Percentiles rank a stretch among this genome's conserved stretches.
Evolutionary conservation across 2,329 filamentous ascomycete species (phyloP).

Genomic region (Cercospora zeina): DNA sequence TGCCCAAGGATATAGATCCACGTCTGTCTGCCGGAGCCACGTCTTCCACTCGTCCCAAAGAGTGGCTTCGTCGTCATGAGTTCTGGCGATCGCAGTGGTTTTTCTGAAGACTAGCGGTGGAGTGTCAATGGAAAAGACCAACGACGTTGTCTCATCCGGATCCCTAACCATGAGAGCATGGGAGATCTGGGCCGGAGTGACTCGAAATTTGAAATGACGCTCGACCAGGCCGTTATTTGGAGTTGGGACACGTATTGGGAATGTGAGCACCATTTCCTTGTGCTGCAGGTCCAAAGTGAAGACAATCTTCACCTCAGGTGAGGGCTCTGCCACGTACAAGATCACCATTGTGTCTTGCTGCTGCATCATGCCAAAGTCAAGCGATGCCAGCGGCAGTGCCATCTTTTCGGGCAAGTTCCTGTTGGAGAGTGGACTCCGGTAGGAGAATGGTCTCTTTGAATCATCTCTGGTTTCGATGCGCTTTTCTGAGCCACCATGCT

Average conservation of each 20-base stretch:
- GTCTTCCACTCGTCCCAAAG: constrained; percentile 58
- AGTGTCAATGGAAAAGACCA: constrained; percentile 46
- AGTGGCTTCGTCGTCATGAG: constrained; percentile 45
- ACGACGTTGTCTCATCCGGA: constrained; percentile 28
- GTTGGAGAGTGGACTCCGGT: constrained; percentile 15
- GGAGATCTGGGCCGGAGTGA: constrained; percentile 32
- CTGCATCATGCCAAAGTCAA: constrained; percentile 65
- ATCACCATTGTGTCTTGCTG: constrained; percentile 58
- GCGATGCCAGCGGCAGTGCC: constrained; percentile 28
- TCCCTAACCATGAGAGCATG: constrained; percentile 21
- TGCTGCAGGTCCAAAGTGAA: constrained; percentile 48
- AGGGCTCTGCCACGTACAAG: constrained; percentile 52
- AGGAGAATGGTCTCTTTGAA: constrained; percentile 6
- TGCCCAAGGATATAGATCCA: constrained; percentile 47
- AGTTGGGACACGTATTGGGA: constrained; percentile 36
- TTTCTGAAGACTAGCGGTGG: constrained; percentile 36
- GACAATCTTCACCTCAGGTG: constrained; percentile 32
- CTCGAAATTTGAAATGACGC: constrained; percentile 28
- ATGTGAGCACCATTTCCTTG: constrained; percentile 50
- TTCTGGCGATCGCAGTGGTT: constrained; percentile 33
- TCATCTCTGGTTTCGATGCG: constrained; percentile 16
- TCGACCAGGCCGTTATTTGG: background rate
- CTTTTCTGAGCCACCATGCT: constrained; percentile 2
- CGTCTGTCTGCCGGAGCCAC: constrained; percentile 66
- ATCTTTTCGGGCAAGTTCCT: constrained; percentile 26